These are phyloP conservation scores for Sporothrix globosa DNA, from an alignment of 2,329 filamentous ascomycete species.

Conservation along the genomic window DNA sequence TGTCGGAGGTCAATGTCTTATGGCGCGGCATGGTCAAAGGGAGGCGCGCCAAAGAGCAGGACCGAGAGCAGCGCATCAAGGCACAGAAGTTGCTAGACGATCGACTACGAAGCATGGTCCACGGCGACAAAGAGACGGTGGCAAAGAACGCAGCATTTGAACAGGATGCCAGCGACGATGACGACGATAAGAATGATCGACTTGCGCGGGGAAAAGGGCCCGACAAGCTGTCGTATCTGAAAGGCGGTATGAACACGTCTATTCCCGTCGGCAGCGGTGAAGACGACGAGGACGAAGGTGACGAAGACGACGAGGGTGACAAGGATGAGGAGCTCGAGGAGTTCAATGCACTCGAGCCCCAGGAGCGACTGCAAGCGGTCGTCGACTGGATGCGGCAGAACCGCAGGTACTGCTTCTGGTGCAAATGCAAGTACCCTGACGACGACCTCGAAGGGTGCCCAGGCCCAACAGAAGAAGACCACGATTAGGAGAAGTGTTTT, in stretches of 20 bases:
- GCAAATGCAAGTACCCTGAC: conserved; percentile 80
- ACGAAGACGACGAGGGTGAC: conserved; percentile 70
- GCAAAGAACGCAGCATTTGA: conserved; percentile 34
- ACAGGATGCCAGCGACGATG: conserved; percentile 69
- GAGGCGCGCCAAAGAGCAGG: conserved; percentile 70
- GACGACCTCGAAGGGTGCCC: conserved; percentile 83
- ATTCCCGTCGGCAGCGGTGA: conserved; percentile 40
- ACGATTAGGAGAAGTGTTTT: conserved; percentile 49
- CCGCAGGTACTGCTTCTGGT: conserved; percentile 93
- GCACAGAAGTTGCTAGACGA: conserved; percentile 48
- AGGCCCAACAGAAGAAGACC: conserved; percentile 82
- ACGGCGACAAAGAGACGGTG: conserved; percentile 57
- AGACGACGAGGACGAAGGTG: conserved; percentile 66
- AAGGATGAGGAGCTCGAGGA: conserved; percentile 83
- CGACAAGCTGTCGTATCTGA: conserved; percentile 47
- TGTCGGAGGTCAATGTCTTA: conserved; percentile 73
- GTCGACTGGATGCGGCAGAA: conserved; percentile 70
- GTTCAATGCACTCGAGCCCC: conserved; percentile 70
- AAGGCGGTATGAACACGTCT: conserved; percentile 51
- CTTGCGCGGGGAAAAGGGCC: conserved; percentile 67
- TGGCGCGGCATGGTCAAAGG: conserved; percentile 75
- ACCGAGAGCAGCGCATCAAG: conserved; percentile 67
- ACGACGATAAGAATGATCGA: conserved; percentile 71
- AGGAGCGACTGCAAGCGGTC: conserved; percentile 67
- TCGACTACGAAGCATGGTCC: conserved; percentile 29